Conservation (phyloP, 352 stramenopile species). For the Blastocystis sp. region DNA sequence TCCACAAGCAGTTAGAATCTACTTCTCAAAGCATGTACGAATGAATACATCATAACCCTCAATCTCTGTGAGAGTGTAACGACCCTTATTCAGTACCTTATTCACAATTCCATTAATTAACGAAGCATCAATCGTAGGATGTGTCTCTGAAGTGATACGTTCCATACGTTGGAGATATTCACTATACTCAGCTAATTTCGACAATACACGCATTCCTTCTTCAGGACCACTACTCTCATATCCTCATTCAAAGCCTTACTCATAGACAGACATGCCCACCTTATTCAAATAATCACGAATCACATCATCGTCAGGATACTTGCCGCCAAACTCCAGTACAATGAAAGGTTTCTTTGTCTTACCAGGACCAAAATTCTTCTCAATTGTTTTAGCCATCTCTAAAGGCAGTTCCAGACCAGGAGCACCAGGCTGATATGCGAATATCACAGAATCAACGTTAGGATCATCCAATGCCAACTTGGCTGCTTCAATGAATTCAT, state of each 20-base stretch:
- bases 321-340: constrained; percentile 42
- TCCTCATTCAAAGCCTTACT: neutral
- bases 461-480: constrained; percentile 34
- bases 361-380: constrained; percentile 39
- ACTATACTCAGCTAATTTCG: constrained; percentile 39
- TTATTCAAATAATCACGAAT: constrained; percentile 49
- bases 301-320: constrained; percentile 45
- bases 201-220: constrained; percentile 36
- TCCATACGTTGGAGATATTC: constrained; percentile 32
- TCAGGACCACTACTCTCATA: constrained; percentile 16
- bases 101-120: constrained; percentile 9
- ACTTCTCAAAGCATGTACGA: neutral
- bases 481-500: constrained; percentile 44
- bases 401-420: constrained; percentile 26
- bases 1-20: constrained; percentile 22
- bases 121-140: constrained; percentile 20
- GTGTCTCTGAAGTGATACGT: neutral
- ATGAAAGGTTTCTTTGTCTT: constrained; percentile 50
- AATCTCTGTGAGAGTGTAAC: constrained; percentile 49
- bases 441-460: constrained; percentile 50
- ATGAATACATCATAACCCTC: constrained; percentile 7
- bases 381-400: constrained; percentile 51
- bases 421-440: constrained; percentile 44
- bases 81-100: constrained; percentile 19
- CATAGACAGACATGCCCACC: constrained; percentile 50